Conservation (phyloP, 352 stramenopile species). For the Pythium brachiatum region DNA sequence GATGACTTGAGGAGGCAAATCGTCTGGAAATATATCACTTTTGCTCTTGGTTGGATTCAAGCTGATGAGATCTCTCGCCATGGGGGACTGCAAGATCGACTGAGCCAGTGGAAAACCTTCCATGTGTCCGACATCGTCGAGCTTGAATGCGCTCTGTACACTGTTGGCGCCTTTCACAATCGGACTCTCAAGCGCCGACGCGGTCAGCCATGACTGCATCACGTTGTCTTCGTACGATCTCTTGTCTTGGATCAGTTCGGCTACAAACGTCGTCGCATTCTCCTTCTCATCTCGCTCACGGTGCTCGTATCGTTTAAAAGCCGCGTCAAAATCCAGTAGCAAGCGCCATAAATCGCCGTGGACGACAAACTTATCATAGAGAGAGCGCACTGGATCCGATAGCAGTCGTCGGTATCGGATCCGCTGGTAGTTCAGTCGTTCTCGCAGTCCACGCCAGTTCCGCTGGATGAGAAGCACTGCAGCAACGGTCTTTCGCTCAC, state of each 20-base stretch:
- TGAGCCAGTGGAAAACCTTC: slow-evolving; percentile 15
- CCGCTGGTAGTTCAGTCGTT: slow-evolving; percentile 41
- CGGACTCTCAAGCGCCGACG: slow-evolving; percentile 49
- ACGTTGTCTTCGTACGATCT: slow-evolving; percentile 48
- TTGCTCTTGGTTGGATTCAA: slow-evolving; percentile 46
- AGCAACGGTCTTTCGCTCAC: slow-evolving; percentile 25
- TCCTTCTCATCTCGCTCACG: slow-evolving; percentile 40
- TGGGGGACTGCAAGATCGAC: slow-evolving; percentile 30
- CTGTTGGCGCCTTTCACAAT: slow-evolving; percentile 36
- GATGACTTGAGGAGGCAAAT: slow-evolving; percentile 49
- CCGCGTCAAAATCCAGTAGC: slow-evolving; percentile 54
- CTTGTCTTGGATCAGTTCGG: slow-evolving; percentile 42
- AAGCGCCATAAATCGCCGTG: slow-evolving; percentile 62
- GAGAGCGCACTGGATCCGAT: slow-evolving; percentile 35
- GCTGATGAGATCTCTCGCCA: slow-evolving; percentile 41
- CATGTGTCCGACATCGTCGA: neutral
- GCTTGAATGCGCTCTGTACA: slow-evolving; percentile 26
- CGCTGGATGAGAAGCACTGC: slow-evolving; percentile 46
- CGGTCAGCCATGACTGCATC: slow-evolving; percentile 64
- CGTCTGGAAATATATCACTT: slow-evolving; percentile 44
- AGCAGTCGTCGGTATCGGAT: slow-evolving; percentile 36
- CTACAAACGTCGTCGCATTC: slow-evolving; percentile 51
- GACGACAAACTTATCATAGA: slow-evolving; percentile 48
- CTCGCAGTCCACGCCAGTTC: slow-evolving; percentile 48
- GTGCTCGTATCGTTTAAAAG: slow-evolving; percentile 52